phyloP scores from a whole-genome alignment of 2,329 filamentous ascomycete species.

The Samsoniella hepiali region DNA sequence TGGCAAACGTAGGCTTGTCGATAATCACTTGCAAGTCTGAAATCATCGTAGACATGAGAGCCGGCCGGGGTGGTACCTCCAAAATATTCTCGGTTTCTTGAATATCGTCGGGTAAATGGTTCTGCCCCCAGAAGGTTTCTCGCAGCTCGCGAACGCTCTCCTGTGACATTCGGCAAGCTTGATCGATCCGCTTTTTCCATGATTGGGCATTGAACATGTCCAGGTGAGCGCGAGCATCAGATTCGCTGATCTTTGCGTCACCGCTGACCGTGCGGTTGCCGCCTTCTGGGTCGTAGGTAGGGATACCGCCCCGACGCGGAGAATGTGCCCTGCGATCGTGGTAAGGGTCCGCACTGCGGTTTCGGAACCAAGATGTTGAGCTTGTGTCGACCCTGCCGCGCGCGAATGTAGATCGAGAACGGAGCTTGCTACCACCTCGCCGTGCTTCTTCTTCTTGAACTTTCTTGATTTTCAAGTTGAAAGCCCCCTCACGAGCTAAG shows the following conservation, averaged over 20 bases:
- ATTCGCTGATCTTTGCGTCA: constrained; percentile 66
- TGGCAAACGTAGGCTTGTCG: constrained; percentile 89
- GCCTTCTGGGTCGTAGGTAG: constrained; percentile 77
- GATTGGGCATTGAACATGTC: constrained; percentile 80
- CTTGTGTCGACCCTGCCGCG: constrained; percentile 33
- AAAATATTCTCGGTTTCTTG: constrained; percentile 83
- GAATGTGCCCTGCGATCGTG: constrained; percentile 27
- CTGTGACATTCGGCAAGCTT: constrained; percentile 65
- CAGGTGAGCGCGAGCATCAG: constrained; percentile 72
- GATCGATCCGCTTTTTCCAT: constrained; percentile 89
- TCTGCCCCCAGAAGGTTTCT: constrained; percentile 74
- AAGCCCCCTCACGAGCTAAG: constrained; percentile 85
- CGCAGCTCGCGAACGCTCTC: constrained; percentile 76
- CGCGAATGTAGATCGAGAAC: constrained; percentile 52
- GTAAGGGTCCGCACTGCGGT: constrained; percentile 52
- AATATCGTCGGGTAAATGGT: constrained; percentile 75
- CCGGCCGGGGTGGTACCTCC: constrained; percentile 78
- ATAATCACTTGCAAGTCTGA: constrained; percentile 81
- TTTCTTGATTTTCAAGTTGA: constrained; percentile 80
- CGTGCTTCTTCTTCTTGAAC: constrained; percentile 68
- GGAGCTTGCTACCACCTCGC: constrained; percentile 49
- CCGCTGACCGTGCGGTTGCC: constrained; percentile 64
- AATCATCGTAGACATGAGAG: constrained; percentile 74
- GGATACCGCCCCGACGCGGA: constrained; percentile 42
- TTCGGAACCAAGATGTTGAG: constrained; percentile 42